Percentiles rank a stretch among this genome's conserved stretches.
Conservation (phyloP, 2,329 filamentous ascomycete species). For the Magnaporthiopsis poae region DNA sequence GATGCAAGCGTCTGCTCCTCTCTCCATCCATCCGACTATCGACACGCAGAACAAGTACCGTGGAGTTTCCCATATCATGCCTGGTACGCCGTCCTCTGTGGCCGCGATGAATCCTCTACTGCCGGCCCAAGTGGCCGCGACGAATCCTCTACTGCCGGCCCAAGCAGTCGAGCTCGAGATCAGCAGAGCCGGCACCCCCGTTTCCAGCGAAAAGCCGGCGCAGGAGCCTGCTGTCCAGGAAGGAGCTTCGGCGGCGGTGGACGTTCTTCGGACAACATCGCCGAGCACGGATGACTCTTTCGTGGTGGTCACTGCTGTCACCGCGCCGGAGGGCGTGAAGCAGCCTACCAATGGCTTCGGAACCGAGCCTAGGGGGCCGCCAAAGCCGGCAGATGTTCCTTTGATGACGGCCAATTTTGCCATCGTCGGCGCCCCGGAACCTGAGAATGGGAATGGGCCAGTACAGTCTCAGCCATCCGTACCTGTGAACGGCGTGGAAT, state of each 20-base stretch:
- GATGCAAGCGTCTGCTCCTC: background rate
- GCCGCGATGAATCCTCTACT: background rate
- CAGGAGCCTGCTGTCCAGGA: background rate
- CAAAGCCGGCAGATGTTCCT: background rate
- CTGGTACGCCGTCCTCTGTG: background rate
- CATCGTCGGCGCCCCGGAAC: background rate
- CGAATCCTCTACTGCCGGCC: background rate
- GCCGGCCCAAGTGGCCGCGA: too few relatives aligned
- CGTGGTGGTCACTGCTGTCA: background rate
- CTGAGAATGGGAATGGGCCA: background rate
- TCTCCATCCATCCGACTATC: background rate
- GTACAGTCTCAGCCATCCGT: background rate
- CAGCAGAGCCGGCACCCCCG: background rate
- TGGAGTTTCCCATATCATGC: background rate
- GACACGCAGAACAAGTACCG: background rate
- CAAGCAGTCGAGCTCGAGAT: background rate
- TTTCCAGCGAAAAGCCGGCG: background rate
- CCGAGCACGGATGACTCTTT: background rate
- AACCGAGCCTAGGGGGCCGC: too few relatives aligned
- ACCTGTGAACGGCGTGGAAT: background rate
- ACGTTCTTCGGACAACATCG: background rate
- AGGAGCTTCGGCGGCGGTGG: too few relatives aligned
- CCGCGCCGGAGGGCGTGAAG: background rate
- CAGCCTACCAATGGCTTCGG: background rate
- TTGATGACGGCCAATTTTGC: background rate